Conservation (phyloP, 2,329 filamentous ascomycete genomes). For the Scedosporium minutisporum region DNA sequence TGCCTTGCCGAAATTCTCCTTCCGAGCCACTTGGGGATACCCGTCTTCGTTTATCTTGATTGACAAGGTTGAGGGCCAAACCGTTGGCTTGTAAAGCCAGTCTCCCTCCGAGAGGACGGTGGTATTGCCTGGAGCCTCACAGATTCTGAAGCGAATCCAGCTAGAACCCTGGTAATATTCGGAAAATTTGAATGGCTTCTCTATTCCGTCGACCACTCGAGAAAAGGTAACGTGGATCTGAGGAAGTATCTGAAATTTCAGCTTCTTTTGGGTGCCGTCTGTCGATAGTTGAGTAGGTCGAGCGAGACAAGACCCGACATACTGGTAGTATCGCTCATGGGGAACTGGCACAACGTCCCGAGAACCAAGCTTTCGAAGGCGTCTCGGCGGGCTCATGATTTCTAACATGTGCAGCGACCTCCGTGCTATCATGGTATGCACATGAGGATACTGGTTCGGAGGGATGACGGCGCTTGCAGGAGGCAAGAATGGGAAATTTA, state of each 20-base stretch:
- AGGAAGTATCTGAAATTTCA: neutral
- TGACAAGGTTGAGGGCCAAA: neutral
- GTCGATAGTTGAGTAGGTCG: neutral
- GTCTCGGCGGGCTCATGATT: neutral
- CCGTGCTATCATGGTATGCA: neutral
- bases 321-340: conserved; percentile 5
- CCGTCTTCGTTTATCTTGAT: conserved; percentile 1
- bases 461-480: neutral
- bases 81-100: neutral
- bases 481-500: neutral
- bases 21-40: conserved; percentile 42
- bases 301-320: neutral
- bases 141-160: conserved; percentile 1
- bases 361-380: neutral
- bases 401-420: neutral
- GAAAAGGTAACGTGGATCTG: neutral
- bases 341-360: neutral
- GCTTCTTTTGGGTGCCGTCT: neutral
- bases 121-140: neutral
- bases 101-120: neutral
- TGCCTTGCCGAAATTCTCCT: conserved; percentile 65
- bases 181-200: neutral
- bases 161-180: neutral
- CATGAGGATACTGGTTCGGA: neutral
- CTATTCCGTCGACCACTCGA: neutral